These are phyloP conservation scores for Teunomyces kruisii DNA, from an alignment of 805 yeast genomes.

Conservation along the genomic window DNA sequence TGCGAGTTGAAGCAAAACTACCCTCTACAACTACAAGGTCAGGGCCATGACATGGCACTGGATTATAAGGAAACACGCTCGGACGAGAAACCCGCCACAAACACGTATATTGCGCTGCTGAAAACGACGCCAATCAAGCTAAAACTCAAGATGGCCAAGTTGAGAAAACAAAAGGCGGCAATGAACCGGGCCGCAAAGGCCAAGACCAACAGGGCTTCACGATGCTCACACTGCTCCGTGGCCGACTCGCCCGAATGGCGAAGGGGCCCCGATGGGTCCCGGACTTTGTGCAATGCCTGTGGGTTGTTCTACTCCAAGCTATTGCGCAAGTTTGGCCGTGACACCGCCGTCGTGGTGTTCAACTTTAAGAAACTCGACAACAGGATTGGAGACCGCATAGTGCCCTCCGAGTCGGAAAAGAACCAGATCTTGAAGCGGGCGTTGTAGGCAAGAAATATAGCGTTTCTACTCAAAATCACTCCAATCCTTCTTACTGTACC, in stretches of 20 bases:
- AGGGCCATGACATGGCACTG: not conserved
- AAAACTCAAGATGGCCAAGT: slow-evolving; percentile 1
- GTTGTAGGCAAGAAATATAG: too few species aligned
- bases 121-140: not conserved
- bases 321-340: slow-evolving; percentile 46
- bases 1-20: not conserved
- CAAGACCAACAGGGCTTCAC: not conserved
- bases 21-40: not conserved
- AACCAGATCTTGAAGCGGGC: slow-evolving; percentile 1
- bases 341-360: slow-evolving; percentile 33
- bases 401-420: slow-evolving; percentile 9
- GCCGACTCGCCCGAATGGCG: slow-evolving; percentile 91
- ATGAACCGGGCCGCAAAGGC: not conserved
- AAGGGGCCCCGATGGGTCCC: slow-evolving; percentile 79
- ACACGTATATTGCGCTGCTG: not conserved
- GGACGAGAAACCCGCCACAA: not conserved
- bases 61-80: not conserved
- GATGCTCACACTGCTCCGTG: slow-evolving; percentile 62
- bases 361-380: slow-evolving; percentile 3
- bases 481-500: slow-evolving; percentile 20
- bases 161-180: not conserved
- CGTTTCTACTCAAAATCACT: slow-evolving; percentile 24
- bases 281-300: slow-evolving; percentile 89
- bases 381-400: slow-evolving; percentile 8
- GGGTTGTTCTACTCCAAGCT: slow-evolving; percentile 74